Conservation (phyloP, 805 yeast genomes). For the Candida awuae region DNA sequence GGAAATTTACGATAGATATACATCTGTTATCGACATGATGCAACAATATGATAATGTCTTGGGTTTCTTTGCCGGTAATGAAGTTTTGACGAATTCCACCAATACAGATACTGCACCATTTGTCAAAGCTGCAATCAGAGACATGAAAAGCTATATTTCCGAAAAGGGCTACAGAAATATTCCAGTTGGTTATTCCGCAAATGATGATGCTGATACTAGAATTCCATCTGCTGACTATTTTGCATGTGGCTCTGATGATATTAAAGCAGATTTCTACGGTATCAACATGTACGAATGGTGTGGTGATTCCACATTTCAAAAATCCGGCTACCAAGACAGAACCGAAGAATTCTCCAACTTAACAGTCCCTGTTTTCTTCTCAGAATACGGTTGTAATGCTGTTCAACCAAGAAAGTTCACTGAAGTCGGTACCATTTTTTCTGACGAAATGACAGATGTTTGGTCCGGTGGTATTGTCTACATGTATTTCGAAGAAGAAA, state of each 20-base stretch:
- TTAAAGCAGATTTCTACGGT: conserved; percentile 72
- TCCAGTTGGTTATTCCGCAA: conserved; percentile 92
- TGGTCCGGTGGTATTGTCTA: conserved; percentile 95
- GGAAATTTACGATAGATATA: conserved; percentile 66
- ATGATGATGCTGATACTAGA: conserved; percentile 80
- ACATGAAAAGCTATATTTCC: conserved; percentile 66
- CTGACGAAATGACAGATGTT: conserved; percentile 70
- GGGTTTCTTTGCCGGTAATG: conserved; percentile 97
- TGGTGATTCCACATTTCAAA: conserved; percentile 50
- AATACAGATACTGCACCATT: conserved; percentile 89
- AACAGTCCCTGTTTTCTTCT: conserved; percentile 75
- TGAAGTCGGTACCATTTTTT: conserved; percentile 62
- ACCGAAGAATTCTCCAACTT: conserved; percentile 66
- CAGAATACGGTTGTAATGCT: conserved; percentile 83
- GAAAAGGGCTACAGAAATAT: conserved; percentile 60
- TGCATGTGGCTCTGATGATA: conserved; percentile 64
- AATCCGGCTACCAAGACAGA: conserved; percentile 63
- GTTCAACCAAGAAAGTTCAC: conserved; percentile 67
- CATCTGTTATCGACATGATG: conserved; percentile 73
- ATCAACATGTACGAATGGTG: conserved; percentile 89
- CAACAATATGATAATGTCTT: conserved; percentile 70
- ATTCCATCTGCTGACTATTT: conserved; percentile 75
- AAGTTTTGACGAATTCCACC: conserved; percentile 76
- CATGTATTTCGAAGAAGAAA: conserved; percentile 82
- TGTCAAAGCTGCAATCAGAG: conserved; percentile 95